Percentiles rank a stretch among this genome's conserved stretches.
These are phyloP conservation scores for Eimeria acervulina DNA, from an alignment of 169 alveolate species.

Conservation along the genomic window DNA sequence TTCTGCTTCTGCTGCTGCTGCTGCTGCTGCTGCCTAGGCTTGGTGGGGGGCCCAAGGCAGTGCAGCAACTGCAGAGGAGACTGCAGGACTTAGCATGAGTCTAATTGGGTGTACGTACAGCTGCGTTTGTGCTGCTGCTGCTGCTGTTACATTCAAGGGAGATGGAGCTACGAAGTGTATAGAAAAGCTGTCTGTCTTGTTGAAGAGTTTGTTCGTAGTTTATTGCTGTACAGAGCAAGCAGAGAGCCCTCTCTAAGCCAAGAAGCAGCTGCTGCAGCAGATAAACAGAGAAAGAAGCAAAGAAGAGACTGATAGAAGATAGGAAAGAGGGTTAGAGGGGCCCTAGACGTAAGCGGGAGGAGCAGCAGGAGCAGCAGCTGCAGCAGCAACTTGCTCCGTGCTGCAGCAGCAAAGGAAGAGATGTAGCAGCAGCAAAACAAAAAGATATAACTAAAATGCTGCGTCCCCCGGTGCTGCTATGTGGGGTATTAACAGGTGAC, in stretches of 20 bases:
- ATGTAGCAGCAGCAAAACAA: background rate
- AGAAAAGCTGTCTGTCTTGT: no score
- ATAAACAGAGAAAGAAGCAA: background rate
- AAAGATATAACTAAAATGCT: no score
- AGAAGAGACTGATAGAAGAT: background rate
- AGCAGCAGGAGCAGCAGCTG: background rate
- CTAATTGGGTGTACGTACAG: background rate
- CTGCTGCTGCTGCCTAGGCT: conserved; percentile 17
- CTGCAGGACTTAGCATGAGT: background rate
- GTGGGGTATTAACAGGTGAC: background rate
- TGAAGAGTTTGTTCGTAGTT: background rate
- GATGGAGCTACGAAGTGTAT: no score
- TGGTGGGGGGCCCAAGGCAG: background rate
- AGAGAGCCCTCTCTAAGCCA: background rate
- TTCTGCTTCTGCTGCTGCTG: background rate
- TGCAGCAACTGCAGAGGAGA: background rate
- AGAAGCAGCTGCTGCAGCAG: background rate
- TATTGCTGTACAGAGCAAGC: background rate
- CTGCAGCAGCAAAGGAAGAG: background rate
- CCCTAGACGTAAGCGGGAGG: background rate
- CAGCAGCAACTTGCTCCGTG: background rate
- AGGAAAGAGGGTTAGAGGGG: background rate
- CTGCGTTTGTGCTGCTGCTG: background rate
- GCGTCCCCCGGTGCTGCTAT: background rate
- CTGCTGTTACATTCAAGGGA: no score